These are phyloP conservation scores for Fusarium keratoplasticum DNA, from an alignment of 2,329 filamentous ascomycete genomes.

Conservation along the genomic window DNA sequence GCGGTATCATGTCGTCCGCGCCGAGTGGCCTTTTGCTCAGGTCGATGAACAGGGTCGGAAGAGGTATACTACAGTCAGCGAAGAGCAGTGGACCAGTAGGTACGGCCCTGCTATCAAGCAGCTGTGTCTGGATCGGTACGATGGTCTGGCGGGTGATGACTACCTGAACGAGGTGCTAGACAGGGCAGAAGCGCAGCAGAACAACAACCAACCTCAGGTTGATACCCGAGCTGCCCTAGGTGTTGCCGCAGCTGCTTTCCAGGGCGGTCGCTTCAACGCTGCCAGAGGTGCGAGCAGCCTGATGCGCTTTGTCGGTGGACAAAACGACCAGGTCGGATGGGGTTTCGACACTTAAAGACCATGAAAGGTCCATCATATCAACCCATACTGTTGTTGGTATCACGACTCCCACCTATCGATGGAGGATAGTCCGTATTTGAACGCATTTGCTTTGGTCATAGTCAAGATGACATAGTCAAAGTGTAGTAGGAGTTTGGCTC, in stretches of 20 bases:
- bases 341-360: constrained; percentile 32
- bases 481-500: neutral
- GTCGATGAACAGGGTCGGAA: constrained; percentile 12
- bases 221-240: constrained; percentile 21
- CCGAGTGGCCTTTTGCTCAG: constrained; percentile 32
- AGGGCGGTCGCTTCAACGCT: constrained; percentile 24
- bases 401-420: neutral
- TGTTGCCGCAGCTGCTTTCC: constrained; percentile 31
- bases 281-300: constrained; percentile 15
- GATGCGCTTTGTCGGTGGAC: constrained; percentile 24
- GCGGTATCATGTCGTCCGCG: constrained; percentile 28
- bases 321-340: constrained; percentile 35
- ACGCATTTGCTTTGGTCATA: neutral
- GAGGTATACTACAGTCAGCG: constrained; percentile 30
- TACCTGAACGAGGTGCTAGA: constrained; percentile 32
- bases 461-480: neutral
- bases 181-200: constrained; percentile 1
- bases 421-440: too few species aligned
- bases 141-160: constrained; percentile 32
- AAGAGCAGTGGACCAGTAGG: constrained; percentile 25
- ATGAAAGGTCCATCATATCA: neutral
- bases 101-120: constrained; percentile 31
- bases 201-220: neutral
- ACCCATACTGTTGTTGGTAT: neutral
- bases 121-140: constrained; percentile 34